Conservation (phyloP, 306 rosid species). For the Ceratonia siliqua region DNA sequence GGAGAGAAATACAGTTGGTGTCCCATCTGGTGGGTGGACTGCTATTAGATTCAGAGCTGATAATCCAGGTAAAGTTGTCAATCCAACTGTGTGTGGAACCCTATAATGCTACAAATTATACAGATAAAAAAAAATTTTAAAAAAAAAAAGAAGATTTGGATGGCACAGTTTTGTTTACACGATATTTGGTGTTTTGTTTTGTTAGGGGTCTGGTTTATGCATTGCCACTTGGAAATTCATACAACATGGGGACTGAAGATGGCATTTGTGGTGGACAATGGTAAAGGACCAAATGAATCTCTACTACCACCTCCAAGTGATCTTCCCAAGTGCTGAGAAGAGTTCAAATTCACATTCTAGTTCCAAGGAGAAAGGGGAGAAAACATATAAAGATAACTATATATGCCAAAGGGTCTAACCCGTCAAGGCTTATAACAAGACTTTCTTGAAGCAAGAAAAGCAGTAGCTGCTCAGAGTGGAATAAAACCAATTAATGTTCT, state of each 20-base stretch:
- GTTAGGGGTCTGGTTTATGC: conserved; percentile 79
- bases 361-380: neutral
- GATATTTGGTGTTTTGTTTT: neutral
- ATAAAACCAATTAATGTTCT: conserved; percentile 23
- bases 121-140: neutral
- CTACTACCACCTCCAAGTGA: conserved; percentile 69
- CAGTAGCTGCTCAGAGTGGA: neutral
- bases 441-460: conserved; percentile 8
- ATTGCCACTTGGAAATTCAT: conserved; percentile 79
- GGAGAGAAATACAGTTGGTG: conserved; percentile 81
- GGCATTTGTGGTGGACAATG: conserved; percentile 78
- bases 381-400: neutral
- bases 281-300: conserved; percentile 58
- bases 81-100: neutral
- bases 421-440: conserved; percentile 20
- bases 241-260: conserved; percentile 80
- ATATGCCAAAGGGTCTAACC: conserved; percentile 4
- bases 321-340: conserved; percentile 65
- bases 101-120: neutral
- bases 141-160: neutral
- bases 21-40: conserved; percentile 84
- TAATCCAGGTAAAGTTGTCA: conserved; percentile 66
- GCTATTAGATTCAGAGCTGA: conserved; percentile 85
- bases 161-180: neutral
- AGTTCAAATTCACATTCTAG: neutral